Base-by-base conservation (phyloP, 2,329 filamentous ascomycete genomes). In the Hortaea werneckii region DNA sequence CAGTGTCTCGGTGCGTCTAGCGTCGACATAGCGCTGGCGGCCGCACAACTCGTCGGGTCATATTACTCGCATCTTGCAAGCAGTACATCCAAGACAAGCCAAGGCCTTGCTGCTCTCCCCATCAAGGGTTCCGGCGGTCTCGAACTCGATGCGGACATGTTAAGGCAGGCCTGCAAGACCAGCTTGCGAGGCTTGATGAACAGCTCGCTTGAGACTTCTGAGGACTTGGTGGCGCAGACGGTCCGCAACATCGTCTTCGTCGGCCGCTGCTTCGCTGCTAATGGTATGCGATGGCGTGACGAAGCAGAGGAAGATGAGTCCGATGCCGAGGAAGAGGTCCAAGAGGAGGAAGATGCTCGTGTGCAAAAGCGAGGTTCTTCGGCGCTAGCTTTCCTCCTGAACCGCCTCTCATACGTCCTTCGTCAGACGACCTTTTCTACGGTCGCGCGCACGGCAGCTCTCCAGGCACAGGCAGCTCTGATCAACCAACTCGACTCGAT, bases 211-310 rank as follows among this genome's bases (percentile, higher is more conserved):
- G 46, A 54, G 9, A 52, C 54, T 7, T 80, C 82, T 11, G 83
- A 92, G 58, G 75, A 80, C 7, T 71, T 96, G n/a, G 85, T 85
- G 1, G 74, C 79, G 37, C 87, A 94, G 61, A 81, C 81, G 9
- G 79, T 86, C 4, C 84, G 87, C 53, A 87, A 95, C 52, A 71
- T 95, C 32, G 75, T 90, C 34, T 94, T 94, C 71, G 72, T 98
- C 0, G 86, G 82, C 37, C 79, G 74, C 49, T 81, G 70, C 58
- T 77, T 78, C 48, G 75, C 75, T 10, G 75, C 75, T 30, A 85
- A 82, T 52, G 69, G 72, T 58, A 57, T 74, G 39, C 64, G 56
- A 26, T 78, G 63, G 69, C 66, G 65, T n/a, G 70, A 71, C 12
- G 67, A 65, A n/a, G 70, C 71, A 13, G 67, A 67, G 1, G 67